These are phyloP conservation scores for Cordyceps militaris DNA, from an alignment of 2,329 filamentous ascomycete genomes.

Conservation along the genomic window DNA sequence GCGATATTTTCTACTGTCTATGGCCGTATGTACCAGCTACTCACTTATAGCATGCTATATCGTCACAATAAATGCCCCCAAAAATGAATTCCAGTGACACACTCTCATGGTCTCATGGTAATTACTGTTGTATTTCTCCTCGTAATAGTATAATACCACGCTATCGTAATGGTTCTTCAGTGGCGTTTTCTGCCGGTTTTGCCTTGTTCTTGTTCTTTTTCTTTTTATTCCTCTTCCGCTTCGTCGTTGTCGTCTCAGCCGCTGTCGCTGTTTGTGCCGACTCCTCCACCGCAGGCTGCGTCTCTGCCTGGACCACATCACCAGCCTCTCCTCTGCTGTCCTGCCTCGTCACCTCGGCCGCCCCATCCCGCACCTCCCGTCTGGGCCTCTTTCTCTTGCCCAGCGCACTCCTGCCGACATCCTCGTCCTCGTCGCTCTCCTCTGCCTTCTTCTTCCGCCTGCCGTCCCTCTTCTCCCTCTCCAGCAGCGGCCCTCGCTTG, in stretches of 20 bases:
- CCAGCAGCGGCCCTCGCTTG: conserved; percentile 13
- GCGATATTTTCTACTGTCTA: no score
- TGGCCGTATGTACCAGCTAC: no score
- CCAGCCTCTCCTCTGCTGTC: neutral
- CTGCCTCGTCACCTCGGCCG: neutral
- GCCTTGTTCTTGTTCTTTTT: conserved; percentile 15
- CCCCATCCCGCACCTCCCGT: conserved; percentile 13
- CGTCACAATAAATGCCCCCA: no score
- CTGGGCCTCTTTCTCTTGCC: conserved; percentile 31
- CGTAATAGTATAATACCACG: no score
- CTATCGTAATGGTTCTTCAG: neutral
- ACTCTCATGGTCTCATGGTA: no score
- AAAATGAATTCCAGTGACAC: no score
- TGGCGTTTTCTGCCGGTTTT: neutral
- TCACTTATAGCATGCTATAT: no score
- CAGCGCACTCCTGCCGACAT: conserved; percentile 29
- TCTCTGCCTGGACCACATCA: neutral
- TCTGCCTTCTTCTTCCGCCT: conserved; percentile 4
- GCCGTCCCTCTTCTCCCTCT: conserved; percentile 21
- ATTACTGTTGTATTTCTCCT: no score
- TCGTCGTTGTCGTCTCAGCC: conserved; percentile 2
- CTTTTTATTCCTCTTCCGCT: conserved; percentile 17
- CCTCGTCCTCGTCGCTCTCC: conserved; percentile 25
- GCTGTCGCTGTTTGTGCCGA: neutral
- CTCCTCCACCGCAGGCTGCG: neutral